A percentile compares a stretch with the other conserved stretches of the same genome.
Conservation (phyloP, 2,329 filamentous ascomycete genomes). For the Periconia macrospinosa region DNA sequence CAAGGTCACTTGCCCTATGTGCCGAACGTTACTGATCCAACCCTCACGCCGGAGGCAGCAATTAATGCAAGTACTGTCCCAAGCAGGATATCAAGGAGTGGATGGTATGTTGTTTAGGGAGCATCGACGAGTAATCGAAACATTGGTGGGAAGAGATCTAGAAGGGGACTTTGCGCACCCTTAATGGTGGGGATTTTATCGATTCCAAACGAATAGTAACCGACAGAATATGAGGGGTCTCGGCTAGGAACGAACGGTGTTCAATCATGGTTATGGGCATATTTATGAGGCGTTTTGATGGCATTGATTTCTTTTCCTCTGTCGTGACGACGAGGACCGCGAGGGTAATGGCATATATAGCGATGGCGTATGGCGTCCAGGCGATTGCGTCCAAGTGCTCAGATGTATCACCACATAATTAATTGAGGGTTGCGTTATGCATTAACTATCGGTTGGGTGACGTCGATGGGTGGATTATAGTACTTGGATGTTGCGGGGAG, state of each 20-base stretch:
- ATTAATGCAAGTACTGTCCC: background rate
- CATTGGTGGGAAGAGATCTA: constrained; percentile 12
- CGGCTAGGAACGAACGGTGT: too few species aligned
- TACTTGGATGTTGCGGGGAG: constrained; percentile 2
- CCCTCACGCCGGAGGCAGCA: constrained; percentile 5
- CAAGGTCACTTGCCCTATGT: constrained; percentile 43
- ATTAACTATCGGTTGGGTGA: background rate
- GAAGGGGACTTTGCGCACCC: constrained; percentile 19
- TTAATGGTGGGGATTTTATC: background rate
- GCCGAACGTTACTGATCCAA: constrained; percentile 35
- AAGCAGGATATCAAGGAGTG: constrained; percentile 6
- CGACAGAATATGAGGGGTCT: too few species aligned
- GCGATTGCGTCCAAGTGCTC: too few species aligned
- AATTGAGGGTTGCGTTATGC: background rate
- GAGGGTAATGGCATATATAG: background rate
- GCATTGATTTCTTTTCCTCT: background rate
- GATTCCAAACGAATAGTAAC: background rate
- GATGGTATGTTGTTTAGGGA: background rate
- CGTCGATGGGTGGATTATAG: constrained; percentile 3
- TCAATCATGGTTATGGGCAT: background rate
- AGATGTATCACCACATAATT: too few species aligned
- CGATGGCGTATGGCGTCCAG: too few species aligned
- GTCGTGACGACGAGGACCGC: too few species aligned
- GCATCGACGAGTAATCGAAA: background rate
- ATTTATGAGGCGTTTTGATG: background rate